Evolutionary conservation across 2,329 filamentous ascomycete genomes (phyloP), one percentile per base, ranked within the genome.

Genomic region (Curvularia sp.): DNA sequence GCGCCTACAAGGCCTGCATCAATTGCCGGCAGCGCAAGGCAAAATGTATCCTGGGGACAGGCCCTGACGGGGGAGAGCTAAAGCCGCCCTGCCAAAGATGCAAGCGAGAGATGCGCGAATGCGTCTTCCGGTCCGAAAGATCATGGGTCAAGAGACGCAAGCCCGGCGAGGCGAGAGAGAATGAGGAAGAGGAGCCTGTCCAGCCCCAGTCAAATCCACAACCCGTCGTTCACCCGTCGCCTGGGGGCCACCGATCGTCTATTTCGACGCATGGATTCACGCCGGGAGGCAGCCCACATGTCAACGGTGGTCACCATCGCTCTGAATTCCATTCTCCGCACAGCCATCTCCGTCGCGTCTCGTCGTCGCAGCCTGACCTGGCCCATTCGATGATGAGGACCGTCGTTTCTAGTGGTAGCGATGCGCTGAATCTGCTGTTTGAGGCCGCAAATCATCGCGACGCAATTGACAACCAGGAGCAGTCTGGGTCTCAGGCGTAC

Each of bases 1-100:
- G 82, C 60, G 81, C 82, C 38, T 84, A 84, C 79, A 84, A 84
- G 70, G 82, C 82, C 22, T 84, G 82, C 68, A 79, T 83, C 57
- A 79, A 81, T 57, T 84, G 82, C 65, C 81, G 82, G 50, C 79
- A 82, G 64, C 77, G 81, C 52, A 84, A 84, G 72, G 81, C 82
- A 50, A 83, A 82, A 71, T 84, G 82, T 62, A 81, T 84, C 39
- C 69, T 83, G 26, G 78, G 78, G 10, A 78, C 76, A 4, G 70
- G 78, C 4, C 78, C 76, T 2, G 73, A 78, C 55, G 75, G 73
- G 38, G 77, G 77, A 57, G 80, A 81, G 26, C 69, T 77, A 46
- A 76, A 76, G 60, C 73, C 75, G 10, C 76, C 81, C 31, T 84
- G 82, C 66, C 78, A 80, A 46, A 73, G 81, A 68, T 84, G 82